Evolutionary conservation across 352 stramenopile genomes (phyloP).

Genomic region (Hyaloperonospora brassicae): DNA sequence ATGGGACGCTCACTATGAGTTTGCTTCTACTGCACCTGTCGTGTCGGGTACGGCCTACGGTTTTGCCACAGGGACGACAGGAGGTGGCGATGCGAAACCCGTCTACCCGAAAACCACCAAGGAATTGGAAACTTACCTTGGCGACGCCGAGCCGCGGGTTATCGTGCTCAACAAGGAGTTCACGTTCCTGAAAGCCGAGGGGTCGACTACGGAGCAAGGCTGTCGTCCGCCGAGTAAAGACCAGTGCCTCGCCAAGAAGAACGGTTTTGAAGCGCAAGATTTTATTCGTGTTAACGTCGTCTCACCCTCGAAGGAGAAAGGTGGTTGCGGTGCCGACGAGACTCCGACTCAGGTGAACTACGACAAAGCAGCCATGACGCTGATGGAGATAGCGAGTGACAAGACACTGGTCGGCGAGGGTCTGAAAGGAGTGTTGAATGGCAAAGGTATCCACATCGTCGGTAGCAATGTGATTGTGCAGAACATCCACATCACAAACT

Average conservation of each 20-base stretch:
- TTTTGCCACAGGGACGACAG: neutral
- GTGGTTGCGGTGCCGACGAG: neutral
- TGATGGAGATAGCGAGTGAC: slow-evolving; percentile 13
- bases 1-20: too few relatives aligned
- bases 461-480: slow-evolving; percentile 32
- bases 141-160: slow-evolving; percentile 16
- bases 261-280: slow-evolving; percentile 32
- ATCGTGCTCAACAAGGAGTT: slow-evolving; percentile 30
- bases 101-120: slow-evolving; percentile 20
- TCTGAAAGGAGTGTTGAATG: slow-evolving; percentile 22
- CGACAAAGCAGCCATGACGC: slow-evolving; percentile 16
- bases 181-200: slow-evolving; percentile 22
- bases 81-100: slow-evolving; percentile 15
- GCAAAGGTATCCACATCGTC: slow-evolving; percentile 21
- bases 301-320: neutral
- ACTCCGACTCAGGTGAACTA: slow-evolving; percentile 15
- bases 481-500: slow-evolving; percentile 31
- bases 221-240: slow-evolving; percentile 16
- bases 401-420: slow-evolving; percentile 27
- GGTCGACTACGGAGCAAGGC: slow-evolving; percentile 14
- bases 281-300: slow-evolving; percentile 13
- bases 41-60: too few relatives aligned
- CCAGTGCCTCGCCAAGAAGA: slow-evolving; percentile 31
- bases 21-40: too few relatives aligned
- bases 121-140: slow-evolving; percentile 20